Percentiles rank a stretch among this genome's conserved stretches.
These are phyloP conservation scores for Mangifera indica DNA, from an alignment of 345 rosid genomes.

Conservation along the genomic window DNA sequence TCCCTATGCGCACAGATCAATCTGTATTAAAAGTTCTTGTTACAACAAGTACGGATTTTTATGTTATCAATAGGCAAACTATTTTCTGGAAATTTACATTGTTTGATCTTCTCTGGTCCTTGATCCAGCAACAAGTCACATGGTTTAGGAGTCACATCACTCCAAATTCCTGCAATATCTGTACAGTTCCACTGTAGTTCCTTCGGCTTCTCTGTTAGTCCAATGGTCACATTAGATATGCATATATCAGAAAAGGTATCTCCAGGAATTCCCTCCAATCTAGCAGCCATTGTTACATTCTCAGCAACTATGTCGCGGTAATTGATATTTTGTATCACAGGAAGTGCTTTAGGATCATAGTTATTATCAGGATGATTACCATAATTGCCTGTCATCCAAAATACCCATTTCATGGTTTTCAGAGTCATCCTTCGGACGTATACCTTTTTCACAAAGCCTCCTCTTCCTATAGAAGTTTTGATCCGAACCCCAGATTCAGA, in stretches of 20 bases:
- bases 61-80: constrained; percentile 52
- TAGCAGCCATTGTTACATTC: constrained; percentile 68
- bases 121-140: constrained; percentile 50
- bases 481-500: constrained; percentile 78
- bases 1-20: not conserved
- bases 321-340: constrained; percentile 59
- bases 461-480: constrained; percentile 76
- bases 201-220: constrained; percentile 43
- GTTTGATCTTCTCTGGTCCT: constrained; percentile 30
- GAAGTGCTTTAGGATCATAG: constrained; percentile 67
- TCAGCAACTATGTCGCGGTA: constrained; percentile 68
- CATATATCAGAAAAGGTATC: constrained; percentile 69
- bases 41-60: constrained; percentile 44
- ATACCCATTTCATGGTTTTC: constrained; percentile 76
- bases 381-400: constrained; percentile 90
- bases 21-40: constrained; percentile 26
- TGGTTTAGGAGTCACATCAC: constrained; percentile 59
- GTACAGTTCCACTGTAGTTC: constrained; percentile 82
- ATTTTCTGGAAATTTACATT: constrained; percentile 62
- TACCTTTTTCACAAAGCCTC: constrained; percentile 74
- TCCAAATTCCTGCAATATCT: constrained; percentile 52
- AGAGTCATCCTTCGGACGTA: constrained; percentile 64
- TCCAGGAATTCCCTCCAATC: constrained; percentile 57
- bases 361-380: constrained; percentile 70
- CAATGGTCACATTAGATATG: constrained; percentile 72